Evolutionary conservation across 257 asterid genomes (phyloP).

Genomic region (Solanum neorickii): DNA sequence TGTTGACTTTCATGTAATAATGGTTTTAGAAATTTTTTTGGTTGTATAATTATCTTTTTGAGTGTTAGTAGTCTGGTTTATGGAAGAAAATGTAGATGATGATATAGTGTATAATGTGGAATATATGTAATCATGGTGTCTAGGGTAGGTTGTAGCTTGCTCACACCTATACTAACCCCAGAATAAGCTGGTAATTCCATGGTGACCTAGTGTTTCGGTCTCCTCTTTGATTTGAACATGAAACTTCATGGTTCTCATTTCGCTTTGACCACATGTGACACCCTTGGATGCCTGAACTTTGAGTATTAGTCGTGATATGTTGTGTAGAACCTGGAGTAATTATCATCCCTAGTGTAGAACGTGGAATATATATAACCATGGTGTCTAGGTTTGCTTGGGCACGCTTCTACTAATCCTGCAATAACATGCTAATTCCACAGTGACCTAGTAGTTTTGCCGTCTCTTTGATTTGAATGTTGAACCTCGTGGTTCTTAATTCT

Average conservation of each 20-base stretch:
- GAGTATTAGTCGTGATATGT: neutral
- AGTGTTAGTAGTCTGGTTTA: neutral
- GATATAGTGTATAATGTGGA: neutral
- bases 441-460: neutral
- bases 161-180: neutral
- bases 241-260: neutral
- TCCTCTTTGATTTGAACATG: neutral
- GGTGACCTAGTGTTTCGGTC: neutral
- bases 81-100: neutral
- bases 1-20: neutral
- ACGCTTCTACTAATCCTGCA: neutral
- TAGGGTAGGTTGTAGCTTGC: neutral
- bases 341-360: neutral
- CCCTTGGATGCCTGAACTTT: neutral
- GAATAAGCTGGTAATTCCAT: neutral
- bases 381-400: neutral
- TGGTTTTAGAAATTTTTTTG: neutral
- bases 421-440: neutral
- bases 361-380: neutral
- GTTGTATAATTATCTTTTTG: neutral
- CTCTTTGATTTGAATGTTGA: neutral
- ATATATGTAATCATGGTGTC: neutral
- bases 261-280: neutral
- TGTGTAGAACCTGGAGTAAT: neutral
- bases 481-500: neutral